A percentile compares a stretch with the other conserved stretches of the same genome.
These are phyloP conservation scores for Gautieria morchelliformis DNA, from an alignment of 768 basidiomycete species.

Conservation along the genomic window DNA sequence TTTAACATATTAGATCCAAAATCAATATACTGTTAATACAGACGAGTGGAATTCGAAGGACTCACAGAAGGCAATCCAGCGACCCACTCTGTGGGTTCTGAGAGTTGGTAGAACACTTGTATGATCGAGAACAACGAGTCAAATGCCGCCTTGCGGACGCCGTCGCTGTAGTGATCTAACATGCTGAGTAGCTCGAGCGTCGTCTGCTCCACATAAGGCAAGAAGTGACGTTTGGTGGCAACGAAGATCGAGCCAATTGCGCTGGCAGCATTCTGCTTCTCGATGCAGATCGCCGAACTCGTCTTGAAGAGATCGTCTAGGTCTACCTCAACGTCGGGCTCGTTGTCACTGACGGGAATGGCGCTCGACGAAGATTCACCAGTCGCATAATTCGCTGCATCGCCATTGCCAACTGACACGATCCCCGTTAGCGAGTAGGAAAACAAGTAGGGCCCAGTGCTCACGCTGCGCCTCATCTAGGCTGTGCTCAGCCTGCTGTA, in stretches of 20 bases:
- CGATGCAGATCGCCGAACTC: conserved; percentile 93
- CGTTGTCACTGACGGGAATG: conserved; percentile 50
- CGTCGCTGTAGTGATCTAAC: conserved; percentile 91
- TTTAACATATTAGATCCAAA: conserved; percentile 12
- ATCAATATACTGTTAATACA: not conserved
- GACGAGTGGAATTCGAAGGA: conserved; percentile 9
- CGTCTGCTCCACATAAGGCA: conserved; percentile 81
- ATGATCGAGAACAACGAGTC: conserved; percentile 84
- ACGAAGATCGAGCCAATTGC: conserved; percentile 88
- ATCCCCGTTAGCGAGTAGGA: not conserved
- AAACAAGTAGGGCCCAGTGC: conserved; percentile 29
- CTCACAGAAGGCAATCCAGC: conserved; percentile 60
- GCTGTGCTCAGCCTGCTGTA: conserved; percentile 74
- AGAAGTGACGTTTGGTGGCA: conserved; percentile 72
- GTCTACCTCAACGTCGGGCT: conserved; percentile 56
- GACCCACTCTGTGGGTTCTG: conserved; percentile 73
- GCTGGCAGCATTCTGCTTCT: conserved; percentile 98
- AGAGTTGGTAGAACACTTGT: conserved; percentile 85
- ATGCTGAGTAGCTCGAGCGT: conserved; percentile 71
- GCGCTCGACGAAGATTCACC: conserved; percentile 67
- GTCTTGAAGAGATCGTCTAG: conserved; percentile 84
- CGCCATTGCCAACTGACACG: conserved; percentile 3
- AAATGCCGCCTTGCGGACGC: conserved; percentile 88
- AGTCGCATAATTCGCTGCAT: conserved; percentile 53
- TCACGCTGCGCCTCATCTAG: conserved; percentile 25